These are phyloP conservation scores for Leccinum boreale DNA, from an alignment of 768 basidiomycete species.

Conservation along the genomic window DNA sequence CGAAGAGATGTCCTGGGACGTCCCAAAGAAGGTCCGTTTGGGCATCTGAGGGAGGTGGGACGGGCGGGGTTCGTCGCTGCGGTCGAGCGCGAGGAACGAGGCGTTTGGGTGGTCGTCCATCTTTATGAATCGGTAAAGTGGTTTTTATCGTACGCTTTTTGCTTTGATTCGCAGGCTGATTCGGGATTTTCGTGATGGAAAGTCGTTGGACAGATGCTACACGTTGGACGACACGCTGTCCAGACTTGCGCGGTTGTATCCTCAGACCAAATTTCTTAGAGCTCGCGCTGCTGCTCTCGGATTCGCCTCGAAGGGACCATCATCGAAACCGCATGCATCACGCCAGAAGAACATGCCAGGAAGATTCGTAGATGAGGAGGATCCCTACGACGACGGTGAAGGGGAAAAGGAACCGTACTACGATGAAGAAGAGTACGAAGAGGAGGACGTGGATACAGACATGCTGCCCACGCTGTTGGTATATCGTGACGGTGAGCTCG, in stretches of 20 bases:
- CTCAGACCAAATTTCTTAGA: conserved; percentile 78
- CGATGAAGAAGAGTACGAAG: conserved; percentile 45
- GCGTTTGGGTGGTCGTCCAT: conserved; percentile 82
- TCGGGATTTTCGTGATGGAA: background rate
- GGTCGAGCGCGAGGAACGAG: conserved; percentile 66
- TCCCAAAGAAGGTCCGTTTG: conserved; percentile 56
- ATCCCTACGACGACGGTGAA: conserved; percentile 41
- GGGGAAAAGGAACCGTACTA: conserved; percentile 29
- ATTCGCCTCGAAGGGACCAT: conserved; percentile 47
- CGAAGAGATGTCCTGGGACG: conserved; percentile 46
- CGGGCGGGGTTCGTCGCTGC: conserved; percentile 67
- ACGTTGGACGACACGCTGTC: conserved; percentile 64
- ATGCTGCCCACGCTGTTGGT: conserved; percentile 78
- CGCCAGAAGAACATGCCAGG: conserved; percentile 21
- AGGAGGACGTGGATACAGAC: conserved; percentile 71
- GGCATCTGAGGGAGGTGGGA: conserved; percentile 80
- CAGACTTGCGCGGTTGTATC: conserved; percentile 64
- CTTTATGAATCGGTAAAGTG: conserved; percentile 73
- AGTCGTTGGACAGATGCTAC: conserved; percentile 79
- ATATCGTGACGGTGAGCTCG: conserved; percentile 76
- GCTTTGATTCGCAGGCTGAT: conserved; percentile 1
- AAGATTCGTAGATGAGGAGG: conserved; percentile 39
- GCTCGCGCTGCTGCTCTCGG: conserved; percentile 74
- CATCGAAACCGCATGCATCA: conserved; percentile 13
- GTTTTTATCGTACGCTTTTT: background rate